Conservation (phyloP, 768 basidiomycete species). For the Termitomyces sp. region DNA sequence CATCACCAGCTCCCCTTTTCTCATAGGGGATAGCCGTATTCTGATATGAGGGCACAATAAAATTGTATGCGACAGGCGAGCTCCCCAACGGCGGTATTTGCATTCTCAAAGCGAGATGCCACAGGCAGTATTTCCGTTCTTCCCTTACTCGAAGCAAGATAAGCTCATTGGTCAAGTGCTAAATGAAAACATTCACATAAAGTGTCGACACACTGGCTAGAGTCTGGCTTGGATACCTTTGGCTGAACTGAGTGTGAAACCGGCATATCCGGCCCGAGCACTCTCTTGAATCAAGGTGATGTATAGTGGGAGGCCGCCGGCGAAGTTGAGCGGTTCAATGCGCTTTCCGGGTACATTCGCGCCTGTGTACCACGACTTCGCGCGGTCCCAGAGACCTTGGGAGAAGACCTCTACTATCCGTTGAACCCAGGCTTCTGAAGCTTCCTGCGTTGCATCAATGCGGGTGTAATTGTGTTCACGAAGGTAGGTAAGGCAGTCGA, state of each 20-base stretch:
- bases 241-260: conserved; percentile 1
- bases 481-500: conserved; percentile 15
- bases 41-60: too few species aligned
- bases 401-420: conserved; percentile 10
- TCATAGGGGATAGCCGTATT: too few species aligned
- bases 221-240: neutral
- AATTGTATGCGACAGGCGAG: too few species aligned
- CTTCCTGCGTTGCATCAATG: conserved; percentile 8
- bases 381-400: conserved; percentile 9
- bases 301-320: conserved; percentile 18
- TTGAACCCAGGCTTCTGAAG: conserved; percentile 9
- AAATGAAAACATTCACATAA: neutral
- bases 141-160: too few species aligned
- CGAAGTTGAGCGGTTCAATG: conserved; percentile 17
- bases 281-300: conserved; percentile 12
- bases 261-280: conserved; percentile 14
- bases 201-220: neutral
- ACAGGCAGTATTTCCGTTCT: too few species aligned
- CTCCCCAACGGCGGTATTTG: too few species aligned
- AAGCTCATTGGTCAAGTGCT: too few species aligned
- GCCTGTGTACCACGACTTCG: conserved; percentile 22
- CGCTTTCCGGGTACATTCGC: conserved; percentile 21
- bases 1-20: too few species aligned
- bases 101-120: too few species aligned
- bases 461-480: conserved; percentile 10